Conservation (phyloP, 345 rosid species). For the Kandelia obovata region DNA sequence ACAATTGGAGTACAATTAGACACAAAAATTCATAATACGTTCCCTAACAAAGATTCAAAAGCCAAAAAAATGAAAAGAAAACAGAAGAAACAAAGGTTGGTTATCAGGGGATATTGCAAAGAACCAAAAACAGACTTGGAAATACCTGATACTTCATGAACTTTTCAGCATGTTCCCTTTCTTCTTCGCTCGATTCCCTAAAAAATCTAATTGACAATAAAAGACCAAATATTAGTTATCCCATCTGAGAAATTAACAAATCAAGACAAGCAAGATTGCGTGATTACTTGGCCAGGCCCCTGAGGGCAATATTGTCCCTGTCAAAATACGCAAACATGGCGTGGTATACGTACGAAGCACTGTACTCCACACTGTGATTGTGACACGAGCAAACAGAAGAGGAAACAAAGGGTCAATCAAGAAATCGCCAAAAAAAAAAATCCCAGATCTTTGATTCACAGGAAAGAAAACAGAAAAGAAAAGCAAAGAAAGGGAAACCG, state of each 20-base stretch:
- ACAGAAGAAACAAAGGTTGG: neutral
- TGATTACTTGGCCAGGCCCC: constrained; percentile 71
- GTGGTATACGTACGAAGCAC: constrained; percentile 71
- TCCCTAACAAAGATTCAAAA: no score
- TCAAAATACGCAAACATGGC: constrained; percentile 83
- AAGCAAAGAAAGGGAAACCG: neutral
- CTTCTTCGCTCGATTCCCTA: constrained; percentile 86
- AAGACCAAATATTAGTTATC: neutral
- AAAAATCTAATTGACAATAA: constrained; percentile 47
- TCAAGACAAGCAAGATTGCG: neutral
- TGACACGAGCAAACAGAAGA: no score
- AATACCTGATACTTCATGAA: constrained; percentile 76
- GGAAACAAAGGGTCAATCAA: neutral
- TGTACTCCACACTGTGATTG: constrained; percentile 71
- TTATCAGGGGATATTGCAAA: neutral
- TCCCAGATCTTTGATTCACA: neutral
- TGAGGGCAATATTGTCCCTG: constrained; percentile 78
- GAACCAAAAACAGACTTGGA: neutral
- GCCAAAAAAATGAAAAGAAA: neutral
- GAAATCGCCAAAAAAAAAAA: neutral
- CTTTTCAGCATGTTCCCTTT: constrained; percentile 81
- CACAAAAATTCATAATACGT: neutral
- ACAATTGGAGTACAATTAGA: constrained; percentile 6
- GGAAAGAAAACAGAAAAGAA: neutral
- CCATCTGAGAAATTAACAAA: neutral